These are phyloP conservation scores for Alternaria triticimaculans DNA, from an alignment of 2,329 filamentous ascomycete species.

Conservation along the genomic window DNA sequence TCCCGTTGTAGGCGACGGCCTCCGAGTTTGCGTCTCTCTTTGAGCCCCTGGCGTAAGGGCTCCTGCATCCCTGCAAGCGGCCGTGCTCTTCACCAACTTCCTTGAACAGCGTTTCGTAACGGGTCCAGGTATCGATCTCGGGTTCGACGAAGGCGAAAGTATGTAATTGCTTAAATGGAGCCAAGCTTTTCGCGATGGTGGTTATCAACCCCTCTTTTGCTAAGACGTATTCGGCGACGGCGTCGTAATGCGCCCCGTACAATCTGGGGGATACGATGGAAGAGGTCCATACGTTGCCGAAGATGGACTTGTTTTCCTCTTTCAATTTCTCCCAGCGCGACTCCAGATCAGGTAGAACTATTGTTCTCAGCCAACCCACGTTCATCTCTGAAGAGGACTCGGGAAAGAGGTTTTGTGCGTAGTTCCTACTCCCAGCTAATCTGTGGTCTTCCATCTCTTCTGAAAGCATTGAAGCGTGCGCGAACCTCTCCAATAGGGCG, in stretches of 20 bases:
- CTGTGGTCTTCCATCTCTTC: not conserved
- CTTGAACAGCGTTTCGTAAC: not conserved
- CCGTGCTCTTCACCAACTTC: not conserved
- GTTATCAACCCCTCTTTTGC: not conserved
- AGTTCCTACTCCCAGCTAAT: not conserved
- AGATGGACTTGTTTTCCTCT: not conserved
- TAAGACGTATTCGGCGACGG: not conserved
- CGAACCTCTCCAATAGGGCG: not conserved
- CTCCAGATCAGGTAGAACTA: not conserved
- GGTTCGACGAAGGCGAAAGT: not conserved
- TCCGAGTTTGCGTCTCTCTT: not conserved
- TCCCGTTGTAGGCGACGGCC: not conserved
- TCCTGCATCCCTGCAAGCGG: not conserved
- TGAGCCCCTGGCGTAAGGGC: not conserved
- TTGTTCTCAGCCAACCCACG: not conserved
- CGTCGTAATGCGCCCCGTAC: not conserved
- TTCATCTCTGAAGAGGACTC: not conserved
- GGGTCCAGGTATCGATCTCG: not conserved
- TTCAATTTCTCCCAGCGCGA: not conserved
- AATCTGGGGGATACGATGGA: not conserved
- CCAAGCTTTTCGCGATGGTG: not conserved
- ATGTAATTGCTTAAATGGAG: not conserved
- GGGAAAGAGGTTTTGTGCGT: not conserved
- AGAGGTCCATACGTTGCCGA: not conserved
- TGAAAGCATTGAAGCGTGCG: not conserved